A percentile compares a stretch with the other conserved stretches of the same genome.
Evolutionary conservation across 108 stramenopile species (phyloP).

Genomic region (Licmophora abbreviata): DNA sequence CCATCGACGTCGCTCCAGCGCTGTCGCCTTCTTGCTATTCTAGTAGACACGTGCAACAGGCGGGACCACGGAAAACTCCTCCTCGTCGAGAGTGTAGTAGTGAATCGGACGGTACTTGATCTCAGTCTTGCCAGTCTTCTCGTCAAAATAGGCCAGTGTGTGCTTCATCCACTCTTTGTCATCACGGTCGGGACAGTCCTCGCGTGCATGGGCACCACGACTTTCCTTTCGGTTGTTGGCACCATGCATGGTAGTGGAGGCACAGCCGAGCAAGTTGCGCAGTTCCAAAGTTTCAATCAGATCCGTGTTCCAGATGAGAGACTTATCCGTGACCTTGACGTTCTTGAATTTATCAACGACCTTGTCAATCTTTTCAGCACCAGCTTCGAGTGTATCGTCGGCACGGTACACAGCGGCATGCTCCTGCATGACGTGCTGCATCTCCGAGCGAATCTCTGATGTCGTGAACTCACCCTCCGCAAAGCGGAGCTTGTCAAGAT

Average conservation of each 20-base stretch:
- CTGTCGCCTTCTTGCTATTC: no score
- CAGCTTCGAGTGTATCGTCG: conserved; percentile 75
- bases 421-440: conserved; percentile 98
- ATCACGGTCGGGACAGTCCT: conserved; percentile 91
- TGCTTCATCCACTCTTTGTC: conserved; percentile 99
- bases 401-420: conserved; percentile 99
- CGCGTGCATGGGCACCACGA: conserved; percentile 97
- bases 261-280: conserved; percentile 86
- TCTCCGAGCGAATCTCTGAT: conserved; percentile 81
- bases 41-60: conserved; percentile 98
- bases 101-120: conserved; percentile 94
- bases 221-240: conserved; percentile 95
- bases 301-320: conserved; percentile 99
- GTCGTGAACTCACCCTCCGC: conserved; percentile 67
- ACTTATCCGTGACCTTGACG: conserved; percentile 87
- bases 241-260: conserved; percentile 95
- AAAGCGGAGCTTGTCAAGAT: conserved; percentile 88
- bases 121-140: conserved; percentile 74
- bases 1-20: no score
- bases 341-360: conserved; percentile 84
- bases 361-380: conserved; percentile 79
- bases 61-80: conserved; percentile 87
- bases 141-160: conserved; percentile 91
- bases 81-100: conserved; percentile 91
- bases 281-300: conserved; percentile 95